These are phyloP conservation scores for Hawksworthiomyces lignivorus DNA, from an alignment of 2,329 filamentous ascomycete genomes.

Conservation along the genomic window DNA sequence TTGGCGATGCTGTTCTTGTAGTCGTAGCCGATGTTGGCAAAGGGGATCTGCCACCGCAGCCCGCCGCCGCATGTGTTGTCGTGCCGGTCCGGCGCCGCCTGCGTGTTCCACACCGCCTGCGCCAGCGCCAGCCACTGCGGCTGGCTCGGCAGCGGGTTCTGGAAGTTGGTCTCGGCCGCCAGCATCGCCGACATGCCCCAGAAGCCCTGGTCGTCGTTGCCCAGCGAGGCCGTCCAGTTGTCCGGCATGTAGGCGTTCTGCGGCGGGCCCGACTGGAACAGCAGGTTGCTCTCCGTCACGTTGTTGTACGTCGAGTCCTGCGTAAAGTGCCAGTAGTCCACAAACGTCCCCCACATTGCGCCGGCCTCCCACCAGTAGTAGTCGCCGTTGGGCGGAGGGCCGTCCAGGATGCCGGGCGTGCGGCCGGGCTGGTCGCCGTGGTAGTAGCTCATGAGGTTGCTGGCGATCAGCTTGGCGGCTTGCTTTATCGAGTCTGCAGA, in stretches of 20 bases:
- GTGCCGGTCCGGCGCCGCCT: conserved; percentile 45
- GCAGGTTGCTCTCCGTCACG: conserved; percentile 56
- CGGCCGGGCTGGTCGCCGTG: conserved; percentile 37
- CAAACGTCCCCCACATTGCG: conserved; percentile 61
- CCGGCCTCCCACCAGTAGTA: conserved; percentile 77
- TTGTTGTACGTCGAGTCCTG: conserved; percentile 60
- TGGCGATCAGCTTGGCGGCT: conserved; percentile 37
- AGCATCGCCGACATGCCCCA: conserved; percentile 66
- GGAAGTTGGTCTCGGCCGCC: conserved; percentile 62
- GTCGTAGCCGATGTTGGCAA: conserved; percentile 70
- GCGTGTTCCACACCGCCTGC: conserved; percentile 74
- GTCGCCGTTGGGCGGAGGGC: conserved; percentile 43
- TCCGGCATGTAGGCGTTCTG: conserved; percentile 69
- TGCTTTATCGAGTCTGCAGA: conserved; percentile 35
- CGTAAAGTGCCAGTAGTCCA: conserved; percentile 65
- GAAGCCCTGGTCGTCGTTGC: conserved; percentile 71
- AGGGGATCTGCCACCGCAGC: conserved; percentile 77
- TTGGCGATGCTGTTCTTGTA: conserved; percentile 55
- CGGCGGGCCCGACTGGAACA: conserved; percentile 63
- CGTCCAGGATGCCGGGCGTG: conserved; percentile 50
- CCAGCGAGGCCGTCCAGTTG: conserved; percentile 56
- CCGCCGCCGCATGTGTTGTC: conserved; percentile 74
- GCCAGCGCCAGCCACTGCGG: conserved; percentile 66
- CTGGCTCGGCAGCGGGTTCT: conserved; percentile 45
- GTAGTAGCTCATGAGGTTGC: conserved; percentile 44